Evolutionary conservation across 2,329 filamentous ascomycete species (phyloP), one percentile per base, ranked within the genome.

Genomic region (Cladophialophora chaetospira): DNA sequence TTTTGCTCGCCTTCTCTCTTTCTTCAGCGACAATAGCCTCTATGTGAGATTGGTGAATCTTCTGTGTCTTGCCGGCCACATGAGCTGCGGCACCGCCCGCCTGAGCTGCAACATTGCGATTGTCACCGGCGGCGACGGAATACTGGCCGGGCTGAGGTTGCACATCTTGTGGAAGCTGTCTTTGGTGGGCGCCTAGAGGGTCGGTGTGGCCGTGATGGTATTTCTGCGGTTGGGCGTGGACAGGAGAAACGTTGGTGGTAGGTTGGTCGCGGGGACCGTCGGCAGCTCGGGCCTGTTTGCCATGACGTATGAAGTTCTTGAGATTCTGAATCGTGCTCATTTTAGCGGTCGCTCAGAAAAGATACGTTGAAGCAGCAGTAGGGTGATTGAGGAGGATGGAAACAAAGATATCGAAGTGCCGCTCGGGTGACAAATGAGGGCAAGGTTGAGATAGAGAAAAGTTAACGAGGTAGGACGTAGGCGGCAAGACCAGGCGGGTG

Each of bases 271-370:
- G 82, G 42, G 73, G 77, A 57, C 79, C 78, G 55, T 84, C 81
- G 65, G 83, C 81, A 63, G 79, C 81, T 65, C 91, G 88, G 67
- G 91, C 93, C 81, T 96, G 91, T 80, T 97, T 97, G 76, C 93
- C 93, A 80, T 97, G 93, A 65, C 93, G 89, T 76, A 97, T 94
- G 76, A 97, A 95, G 76, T 97, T 97, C 78, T 97, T 97, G 68
- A 97, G 61, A 72, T 94, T 94, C 79, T 97, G 93, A 78, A 97
- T 96, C 44, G 84, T 84, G 68, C 82, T 84, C 84, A 86, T 86
- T 52, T 62, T 62, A 59, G 57, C 19, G 43, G 31, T 25, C 35
- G 28, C 48, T 21, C 36, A 38, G 38, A n/a, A 15, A 5, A 29
- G 26, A 21, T 47, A 3, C 46, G 38, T 6, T 46, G 9, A 17